Evolutionary conservation across 768 basidiomycete species (phyloP), one percentile per base, ranked within the genome.

Genomic region (Gymnopilus dilepis): DNA sequence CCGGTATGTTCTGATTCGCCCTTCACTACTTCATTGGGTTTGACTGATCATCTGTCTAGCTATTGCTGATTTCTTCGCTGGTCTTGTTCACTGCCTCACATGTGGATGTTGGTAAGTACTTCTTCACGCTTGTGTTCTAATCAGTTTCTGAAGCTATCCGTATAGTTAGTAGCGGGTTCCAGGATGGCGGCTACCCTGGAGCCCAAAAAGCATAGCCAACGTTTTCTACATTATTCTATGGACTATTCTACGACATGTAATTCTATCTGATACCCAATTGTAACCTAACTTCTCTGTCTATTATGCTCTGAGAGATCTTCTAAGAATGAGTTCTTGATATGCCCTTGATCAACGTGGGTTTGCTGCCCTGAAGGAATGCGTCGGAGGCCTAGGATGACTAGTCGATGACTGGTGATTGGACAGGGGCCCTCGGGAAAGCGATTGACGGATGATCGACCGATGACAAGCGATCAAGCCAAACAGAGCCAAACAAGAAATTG

Each of bases 11-110:
- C 26, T 58, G 11, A 13, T 12, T 6, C 61, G 28, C 19, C 17
- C n/a, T 19, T 40, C 4, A 28, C 41, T 34, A 15, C 24, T 50
- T 21, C 15, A 11, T 31, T 13, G 43, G 17, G 40, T 30, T 24
- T 17, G 17, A 41, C 26, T 38, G 9, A 37, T 24, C 21, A 21
- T n/a, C 15, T 31, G 52, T 55, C 34, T 56, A 82, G 82, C 75
- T 9, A 78, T 84, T 53, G 71, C 78, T n/a, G 74, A 73, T 22
- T 78, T 71, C 58, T 48, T 83, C 13, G 77, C 76, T 6, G 72
- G 72, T 1, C 66, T 83, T 7, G 74, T 74, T 6, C 75, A 84
- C 63, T 84, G 80, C 64, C 67, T 84, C 31, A 81, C 80, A 13
- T 78, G 78, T 60, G 73, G 78, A 48, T 82, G 81, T 67, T 84